phyloP scores from a whole-genome alignment of 441 rosid genomes.

The Mallotus repandus region DNA sequence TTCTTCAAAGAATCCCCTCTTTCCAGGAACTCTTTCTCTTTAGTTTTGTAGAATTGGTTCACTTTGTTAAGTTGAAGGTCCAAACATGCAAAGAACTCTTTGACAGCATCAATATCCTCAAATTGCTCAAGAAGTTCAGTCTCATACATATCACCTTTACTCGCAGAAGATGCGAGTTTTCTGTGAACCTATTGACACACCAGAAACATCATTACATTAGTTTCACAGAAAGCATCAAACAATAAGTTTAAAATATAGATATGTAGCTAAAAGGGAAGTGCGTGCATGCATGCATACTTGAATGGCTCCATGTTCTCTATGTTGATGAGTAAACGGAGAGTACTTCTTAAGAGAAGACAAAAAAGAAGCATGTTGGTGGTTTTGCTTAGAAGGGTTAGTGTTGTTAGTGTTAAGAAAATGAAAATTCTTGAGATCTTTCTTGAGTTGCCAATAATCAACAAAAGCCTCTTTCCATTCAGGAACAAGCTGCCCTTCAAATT shows the following conservation, averaged over 20 bases:
- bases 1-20: constrained; percentile 82
- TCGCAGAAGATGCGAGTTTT: constrained; percentile 70
- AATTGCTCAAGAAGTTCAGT: constrained; percentile 85
- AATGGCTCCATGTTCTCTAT: constrained; percentile 60
- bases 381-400: constrained; percentile 16
- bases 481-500: constrained; percentile 88
- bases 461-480: constrained; percentile 99
- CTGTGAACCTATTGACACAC: constrained; percentile 61
- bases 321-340: constrained; percentile 41
- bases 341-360: constrained; percentile 50
- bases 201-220: constrained; percentile 3
- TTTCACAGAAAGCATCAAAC: background rate
- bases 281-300: constrained; percentile 43
- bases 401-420: constrained; percentile 37
- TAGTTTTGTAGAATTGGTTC: constrained; percentile 73
- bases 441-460: constrained; percentile 88
- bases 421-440: constrained; percentile 72
- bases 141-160: constrained; percentile 71
- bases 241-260: too few species aligned
- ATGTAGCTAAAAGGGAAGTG: background rate
- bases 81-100: constrained; percentile 74
- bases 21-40: constrained; percentile 90
- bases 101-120: constrained; percentile 66
- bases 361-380: constrained; percentile 28
- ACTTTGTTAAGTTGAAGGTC: constrained; percentile 91